Conservation (phyloP, 2,329 filamentous ascomycete genomes). For the Malbranchea cinnamomea region DNA sequence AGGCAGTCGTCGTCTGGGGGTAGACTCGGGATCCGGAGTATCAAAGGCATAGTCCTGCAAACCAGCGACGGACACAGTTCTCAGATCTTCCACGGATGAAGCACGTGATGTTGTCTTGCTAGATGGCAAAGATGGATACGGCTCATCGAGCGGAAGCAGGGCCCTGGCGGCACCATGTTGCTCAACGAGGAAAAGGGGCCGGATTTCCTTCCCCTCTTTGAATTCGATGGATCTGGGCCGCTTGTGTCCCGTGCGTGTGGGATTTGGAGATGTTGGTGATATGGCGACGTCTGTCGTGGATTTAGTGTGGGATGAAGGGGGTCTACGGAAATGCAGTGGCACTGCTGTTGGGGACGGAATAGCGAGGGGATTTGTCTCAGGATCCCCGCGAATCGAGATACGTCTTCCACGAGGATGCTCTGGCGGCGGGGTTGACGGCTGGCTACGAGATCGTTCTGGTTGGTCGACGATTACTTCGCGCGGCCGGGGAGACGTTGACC, state of each 20-base stretch:
- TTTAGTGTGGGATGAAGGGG: conserved; percentile 29
- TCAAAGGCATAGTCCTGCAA: background rate
- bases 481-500: conserved; percentile 19
- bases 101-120: conserved; percentile 35
- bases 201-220: conserved; percentile 48
- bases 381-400: conserved; percentile 16
- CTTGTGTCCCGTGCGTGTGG: conserved; percentile 25
- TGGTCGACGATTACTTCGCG: conserved; percentile 17
- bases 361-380: conserved; percentile 14
- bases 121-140: conserved; percentile 36
- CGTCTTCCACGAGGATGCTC: conserved; percentile 13
- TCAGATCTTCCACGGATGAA: conserved; percentile 31
- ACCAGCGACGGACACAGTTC: conserved; percentile 7
- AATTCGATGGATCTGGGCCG: conserved; percentile 39
- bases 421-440: conserved; percentile 19
- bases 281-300: conserved; percentile 16
- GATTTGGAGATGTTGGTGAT: conserved; percentile 27
- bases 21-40: conserved; percentile 1
- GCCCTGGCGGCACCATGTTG: conserved; percentile 34
- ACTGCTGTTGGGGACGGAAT: conserved; percentile 36
- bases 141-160: conserved; percentile 25
- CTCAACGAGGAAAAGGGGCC: conserved; percentile 71
- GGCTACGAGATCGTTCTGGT: conserved; percentile 19
- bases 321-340: conserved; percentile 40
- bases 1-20: conserved; percentile 15